Evolutionary conservation across 495 filamentous ascomycete genomes (phyloP), one percentile per base, ranked within the genome.

Genomic region (Aspergillus saccharolyticus): DNA sequence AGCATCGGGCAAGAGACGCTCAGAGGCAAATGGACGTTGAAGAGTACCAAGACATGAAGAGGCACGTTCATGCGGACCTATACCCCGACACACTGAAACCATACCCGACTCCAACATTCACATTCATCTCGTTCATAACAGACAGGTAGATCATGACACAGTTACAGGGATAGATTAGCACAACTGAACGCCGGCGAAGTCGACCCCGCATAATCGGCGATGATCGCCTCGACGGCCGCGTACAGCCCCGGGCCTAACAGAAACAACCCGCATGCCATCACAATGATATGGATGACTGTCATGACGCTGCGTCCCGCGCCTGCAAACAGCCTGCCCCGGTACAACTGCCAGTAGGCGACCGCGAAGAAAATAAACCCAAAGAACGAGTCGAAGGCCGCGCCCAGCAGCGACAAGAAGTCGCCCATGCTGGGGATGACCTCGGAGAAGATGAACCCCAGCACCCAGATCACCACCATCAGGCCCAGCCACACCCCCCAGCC

Each of bases 151-250:
- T 25, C 21, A 16, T 16, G 14, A 28, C 47, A 79, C 19, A 78
- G n/a, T 65, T n/a, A 39, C 33, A 39, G 14, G 12, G 74, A 61
- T 57, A 73, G 48, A 69, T 75, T 76, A 5, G 75, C 73, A 70
- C 76, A 79, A 20, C 68, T 77, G 60, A 79, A 79, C 22, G 74
- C 76, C 18, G 75, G 75, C 47, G 64, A 71, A 0, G 66, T 62
- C 18, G 64, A 54, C 3, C 69, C 66, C 8, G 71, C 68, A 47
- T 79, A 79, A 65, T 78, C 75, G 5, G 62, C 63, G 58, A 78
- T 76, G 39, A 83, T 83, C 42, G 78, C 77, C 66, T 83, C 70
- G 43, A 80, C 72, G 8, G 77, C 77, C 0, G 76, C 77, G 68
- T 82, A 82, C 30, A 79, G 56, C 1, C 79, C 79, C 4, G 79